Conservation (phyloP, 2,329 filamentous ascomycete species). For the Calonectria ilicicola region DNA sequence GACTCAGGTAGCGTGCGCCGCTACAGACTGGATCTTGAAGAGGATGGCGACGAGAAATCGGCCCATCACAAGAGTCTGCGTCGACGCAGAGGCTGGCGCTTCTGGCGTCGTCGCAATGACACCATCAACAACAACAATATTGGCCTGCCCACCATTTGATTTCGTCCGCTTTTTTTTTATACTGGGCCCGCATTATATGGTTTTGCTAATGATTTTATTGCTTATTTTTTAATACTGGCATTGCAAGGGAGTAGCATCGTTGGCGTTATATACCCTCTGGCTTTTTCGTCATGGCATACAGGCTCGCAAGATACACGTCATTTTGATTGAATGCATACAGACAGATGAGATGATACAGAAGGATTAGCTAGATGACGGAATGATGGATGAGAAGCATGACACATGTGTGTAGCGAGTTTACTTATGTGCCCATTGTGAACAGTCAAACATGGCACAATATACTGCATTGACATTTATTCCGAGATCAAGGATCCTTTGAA, state of each 20-base stretch:
- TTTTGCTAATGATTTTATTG: constrained; percentile 19
- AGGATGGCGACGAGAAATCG: constrained; percentile 49
- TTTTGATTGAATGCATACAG: constrained; percentile 35
- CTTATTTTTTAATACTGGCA: constrained; percentile 29
- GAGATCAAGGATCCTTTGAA: background rate
- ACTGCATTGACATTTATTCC: constrained; percentile 21
- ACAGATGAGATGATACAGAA: constrained; percentile 24
- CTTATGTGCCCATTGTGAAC: constrained; percentile 24
- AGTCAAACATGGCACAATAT: constrained; percentile 25
- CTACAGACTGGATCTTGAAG: constrained; percentile 70
- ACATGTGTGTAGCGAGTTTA: constrained; percentile 30
- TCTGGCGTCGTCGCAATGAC: constrained; percentile 44
- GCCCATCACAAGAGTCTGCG: constrained; percentile 19
- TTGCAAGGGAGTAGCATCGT: constrained; percentile 46
- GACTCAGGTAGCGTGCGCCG: constrained; percentile 73
- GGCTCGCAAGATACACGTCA: constrained; percentile 39
- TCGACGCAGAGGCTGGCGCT: constrained; percentile 43
- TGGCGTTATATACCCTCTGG: constrained; percentile 52
- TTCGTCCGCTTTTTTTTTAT: background rate
- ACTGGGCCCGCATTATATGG: background rate
- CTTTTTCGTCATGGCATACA: constrained; percentile 41
- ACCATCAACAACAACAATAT: constrained; percentile 25
- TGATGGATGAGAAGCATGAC: constrained; percentile 28
- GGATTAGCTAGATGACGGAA: constrained; percentile 36
- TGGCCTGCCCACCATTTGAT: constrained; percentile 14